A percentile compares a stretch with the other conserved stretches of the same genome.
Conservation (phyloP, 2,329 filamentous ascomycete genomes). For the Clarireedia sp. region DNA sequence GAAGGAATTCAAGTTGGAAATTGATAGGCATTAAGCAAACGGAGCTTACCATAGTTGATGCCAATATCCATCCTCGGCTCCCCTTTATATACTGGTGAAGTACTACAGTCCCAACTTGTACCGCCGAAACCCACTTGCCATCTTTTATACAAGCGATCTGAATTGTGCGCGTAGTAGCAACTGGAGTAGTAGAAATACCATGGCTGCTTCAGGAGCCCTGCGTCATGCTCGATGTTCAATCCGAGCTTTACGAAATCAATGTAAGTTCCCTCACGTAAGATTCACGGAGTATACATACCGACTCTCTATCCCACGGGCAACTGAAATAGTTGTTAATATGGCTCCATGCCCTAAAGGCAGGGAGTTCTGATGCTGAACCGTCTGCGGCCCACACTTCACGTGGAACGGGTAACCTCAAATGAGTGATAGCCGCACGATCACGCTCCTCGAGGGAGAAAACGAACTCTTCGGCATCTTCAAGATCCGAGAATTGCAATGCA, state of each 20-base stretch:
- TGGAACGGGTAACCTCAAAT: slow-evolving; percentile 14
- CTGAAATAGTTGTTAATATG: slow-evolving; percentile 19
- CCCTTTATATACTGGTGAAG: slow-evolving; percentile 10
- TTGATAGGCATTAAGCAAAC: background rate
- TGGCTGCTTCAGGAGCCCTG: background rate
- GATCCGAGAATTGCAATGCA: slow-evolving; percentile 19
- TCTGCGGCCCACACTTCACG: background rate
- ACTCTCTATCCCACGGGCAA: slow-evolving; percentile 15
- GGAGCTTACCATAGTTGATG: background rate
- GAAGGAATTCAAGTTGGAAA: background rate
- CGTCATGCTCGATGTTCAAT: background rate
- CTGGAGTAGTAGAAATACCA: slow-evolving; percentile 19
- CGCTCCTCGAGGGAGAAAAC: slow-evolving; percentile 16
- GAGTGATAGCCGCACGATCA: slow-evolving; percentile 13
- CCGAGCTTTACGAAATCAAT: background rate
- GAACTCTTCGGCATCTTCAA: slow-evolving; percentile 12
- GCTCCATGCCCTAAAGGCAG: slow-evolving; percentile 5
- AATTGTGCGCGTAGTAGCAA: slow-evolving; percentile 16
- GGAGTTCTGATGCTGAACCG: background rate
- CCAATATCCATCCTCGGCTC: slow-evolving; percentile 3
- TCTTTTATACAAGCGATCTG: slow-evolving; percentile 12
- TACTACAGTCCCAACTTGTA: slow-evolving; percentile 17
- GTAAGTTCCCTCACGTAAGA: background rate
- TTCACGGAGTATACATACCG: slow-evolving; percentile 10
- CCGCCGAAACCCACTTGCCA: slow-evolving; percentile 15